These are phyloP conservation scores for Artemisia argyi DNA, from an alignment of 129 eudicot genomes.

Conservation along the genomic window DNA sequence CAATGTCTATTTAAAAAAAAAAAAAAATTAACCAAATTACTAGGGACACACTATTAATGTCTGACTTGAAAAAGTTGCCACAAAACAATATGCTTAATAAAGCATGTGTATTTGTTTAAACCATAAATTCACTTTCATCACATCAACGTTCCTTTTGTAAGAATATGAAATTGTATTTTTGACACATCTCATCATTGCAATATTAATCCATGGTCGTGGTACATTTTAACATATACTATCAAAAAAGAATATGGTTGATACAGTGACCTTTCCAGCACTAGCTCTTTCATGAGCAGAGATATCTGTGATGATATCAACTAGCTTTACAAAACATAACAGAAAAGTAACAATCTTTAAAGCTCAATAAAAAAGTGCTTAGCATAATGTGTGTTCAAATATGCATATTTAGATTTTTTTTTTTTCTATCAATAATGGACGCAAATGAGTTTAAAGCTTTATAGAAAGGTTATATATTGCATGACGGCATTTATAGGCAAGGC, in stretches of 20 bases:
- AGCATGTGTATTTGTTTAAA: not conserved
- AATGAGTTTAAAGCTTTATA: too few species aligned
- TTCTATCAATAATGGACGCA: too few species aligned
- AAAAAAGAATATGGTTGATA: not conserved
- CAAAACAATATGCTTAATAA: not conserved
- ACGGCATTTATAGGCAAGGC: constrained; percentile 65
- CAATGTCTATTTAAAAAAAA: too few species aligned
- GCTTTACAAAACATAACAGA: not conserved
- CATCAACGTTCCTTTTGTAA: not conserved
- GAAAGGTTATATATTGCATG: too few species aligned
- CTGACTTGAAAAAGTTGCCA: not conserved
- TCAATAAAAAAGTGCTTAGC: too few species aligned
- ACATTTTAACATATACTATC: not conserved
- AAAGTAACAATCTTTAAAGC: too few species aligned
- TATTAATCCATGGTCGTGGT: constrained; percentile 2
- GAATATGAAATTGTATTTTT: not conserved
- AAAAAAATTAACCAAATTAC: too few species aligned
- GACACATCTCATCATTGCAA: not conserved
- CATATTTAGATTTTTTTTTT: too few species aligned
- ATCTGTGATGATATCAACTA: not conserved
- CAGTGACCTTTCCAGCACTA: not conserved
- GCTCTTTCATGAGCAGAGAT: not conserved
- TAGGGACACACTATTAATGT: too few species aligned
- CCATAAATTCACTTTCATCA: not conserved
- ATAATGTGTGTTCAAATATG: constrained; percentile 9